Evolutionary conservation across 345 rosid genomes (phyloP), one percentile per base, ranked within the genome.

Genomic region (Murraya paniculata): DNA sequence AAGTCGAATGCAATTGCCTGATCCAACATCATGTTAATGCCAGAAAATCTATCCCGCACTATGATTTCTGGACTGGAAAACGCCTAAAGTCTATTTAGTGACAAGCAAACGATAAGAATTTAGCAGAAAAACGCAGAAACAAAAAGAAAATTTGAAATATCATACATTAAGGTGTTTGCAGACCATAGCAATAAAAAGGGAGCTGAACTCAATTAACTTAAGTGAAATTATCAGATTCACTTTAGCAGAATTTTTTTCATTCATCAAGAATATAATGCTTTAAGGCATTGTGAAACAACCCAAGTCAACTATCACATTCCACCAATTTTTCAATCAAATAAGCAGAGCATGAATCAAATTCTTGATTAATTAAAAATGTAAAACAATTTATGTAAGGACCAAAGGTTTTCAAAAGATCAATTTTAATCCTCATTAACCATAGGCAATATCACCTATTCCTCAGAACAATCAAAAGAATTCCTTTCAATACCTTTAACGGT

Each of bases 21-120:
- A 86, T 80, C 79, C 65, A 79, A 64, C 60, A 36, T 85, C 93
- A 89, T 90, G 76, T 76, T 83, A 83, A 72, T 74, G 7, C 81
- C 71, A 64, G 77, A 82, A 76, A 75, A 76, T 72, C 57, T 77
- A 36, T 74, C 82, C 73, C 86, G 84, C 58, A 79, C 58, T 68
- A 82, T 71, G 79, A 78, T 81, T 82, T 77, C 89, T 87, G 85
- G 75, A 78, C 71, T 79, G 77, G 75, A 78, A 84, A 45, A 45
- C 18, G 18, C 38, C 56, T 59, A 65, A 71, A 79, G 28, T 53
- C 25, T 14, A 38, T n/a, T 3, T 27, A n/a, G 14, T 36, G 6
- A 11, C n/a, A 58, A 7, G 2, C 2, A 16, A 16, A 41, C 2
- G 30, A 18, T 41, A 27, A 55, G 21, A 48, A 30, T 38, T 30